Base-by-base conservation (phyloP, 2,329 filamentous ascomycete genomes). In the Claviceps pazoutovae region DNA sequence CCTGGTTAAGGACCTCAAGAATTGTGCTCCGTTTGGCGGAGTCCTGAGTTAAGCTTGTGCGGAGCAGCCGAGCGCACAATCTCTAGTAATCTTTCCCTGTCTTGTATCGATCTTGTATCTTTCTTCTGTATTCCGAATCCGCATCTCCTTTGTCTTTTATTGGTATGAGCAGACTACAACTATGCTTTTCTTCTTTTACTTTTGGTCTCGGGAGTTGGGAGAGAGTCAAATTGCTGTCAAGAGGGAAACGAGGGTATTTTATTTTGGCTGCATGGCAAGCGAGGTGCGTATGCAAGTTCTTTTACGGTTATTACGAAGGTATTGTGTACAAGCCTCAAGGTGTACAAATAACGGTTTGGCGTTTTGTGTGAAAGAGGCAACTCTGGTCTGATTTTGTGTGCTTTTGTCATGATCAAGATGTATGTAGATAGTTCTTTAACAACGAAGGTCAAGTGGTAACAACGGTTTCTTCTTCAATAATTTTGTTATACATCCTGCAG, bases 1-100 rank as follows among this genome's bases (percentile, higher is more conserved):
- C 59, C 74, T 95, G 54, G 87, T 95, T 51, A 82, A 86, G 64
- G 88, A 96, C 66, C 69, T 96, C 59, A 81, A 83, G 57, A 87
- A 87, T 64, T 86, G 81, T 58, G 83, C 84, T 46, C 84, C 88
- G 0, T 88, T 88, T 70, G 83, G 81, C 5, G 76, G 82, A 5
- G 76, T 74, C 5, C 67, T 80, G 53, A 43, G 41, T 7, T 42
- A 21, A 26, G 6, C 23, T 21, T 4, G 30, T 34, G 30, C 9
- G 30, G 30, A 34, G 30, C 30, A 34, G 30, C 9, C 30, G 30
- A 11, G 11, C 30, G 9, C 30, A 11, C 30, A 9, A 11, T 34
- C 9, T 11, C 1, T 11, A 11, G 30, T 34, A 34, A 34, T 4
- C 30, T 34, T 34, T 34, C 30, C 9, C 9, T 34, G 6, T 46